Conservation (phyloP, 1,284 basidiomycete genomes). For the Apiotrichum veenhuisii region DNA sequence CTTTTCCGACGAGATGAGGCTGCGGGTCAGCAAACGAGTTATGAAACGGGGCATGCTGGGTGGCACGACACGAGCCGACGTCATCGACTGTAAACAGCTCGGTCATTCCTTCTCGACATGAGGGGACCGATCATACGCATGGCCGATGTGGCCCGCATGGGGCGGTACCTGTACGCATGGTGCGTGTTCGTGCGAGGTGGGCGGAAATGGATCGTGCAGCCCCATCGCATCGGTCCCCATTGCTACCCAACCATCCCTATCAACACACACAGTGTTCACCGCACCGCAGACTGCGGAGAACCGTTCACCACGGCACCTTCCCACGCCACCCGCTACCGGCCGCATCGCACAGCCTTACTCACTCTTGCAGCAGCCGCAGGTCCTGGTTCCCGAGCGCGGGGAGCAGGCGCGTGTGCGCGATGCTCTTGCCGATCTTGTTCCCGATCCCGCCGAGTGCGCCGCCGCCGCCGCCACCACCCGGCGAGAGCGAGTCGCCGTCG, state of each 20-base stretch:
- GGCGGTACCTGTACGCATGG: too few relatives aligned
- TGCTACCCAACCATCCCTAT: too few relatives aligned
- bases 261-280: too few relatives aligned
- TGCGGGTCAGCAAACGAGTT: slow-evolving; percentile 48
- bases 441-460: slow-evolving; percentile 29
- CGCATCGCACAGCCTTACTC: slow-evolving; percentile 17
- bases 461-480: slow-evolving; percentile 14
- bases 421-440: slow-evolving; percentile 39
- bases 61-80: too few relatives aligned
- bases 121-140: too few relatives aligned
- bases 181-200: too few relatives aligned
- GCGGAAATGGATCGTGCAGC: too few relatives aligned
- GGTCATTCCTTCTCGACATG: too few relatives aligned
- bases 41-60: too few relatives aligned
- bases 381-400: slow-evolving; percentile 78
- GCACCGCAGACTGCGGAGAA: neutral
- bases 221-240: too few relatives aligned
- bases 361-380: slow-evolving; percentile 66
- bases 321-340: neutral
- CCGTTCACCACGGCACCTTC: neutral
- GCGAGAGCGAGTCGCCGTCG: slow-evolving; percentile 2
- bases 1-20: slow-evolving; percentile 86
- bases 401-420: slow-evolving; percentile 51
- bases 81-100: neutral
- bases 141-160: too few relatives aligned